Conservation (phyloP, 768 basidiomycete species). For the Tricholoma saponaceum region DNA sequence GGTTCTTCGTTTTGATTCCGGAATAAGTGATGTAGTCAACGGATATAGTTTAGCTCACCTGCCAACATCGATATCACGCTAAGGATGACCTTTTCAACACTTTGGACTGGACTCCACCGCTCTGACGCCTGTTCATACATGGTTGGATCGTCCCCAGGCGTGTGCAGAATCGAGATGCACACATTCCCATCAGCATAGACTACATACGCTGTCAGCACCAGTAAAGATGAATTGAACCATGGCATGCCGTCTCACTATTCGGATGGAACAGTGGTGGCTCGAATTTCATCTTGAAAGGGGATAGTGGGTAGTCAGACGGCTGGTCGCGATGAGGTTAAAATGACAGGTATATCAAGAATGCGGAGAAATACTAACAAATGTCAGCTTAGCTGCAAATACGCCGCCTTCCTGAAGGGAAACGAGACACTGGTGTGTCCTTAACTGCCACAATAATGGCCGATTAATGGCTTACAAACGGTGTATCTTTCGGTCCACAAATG, state of each 20-base stretch:
- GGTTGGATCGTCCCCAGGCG: slow-evolving; percentile 87
- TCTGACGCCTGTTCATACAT: slow-evolving; percentile 96
- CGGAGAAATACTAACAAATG: slow-evolving; percentile 63
- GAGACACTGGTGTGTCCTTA: background rate
- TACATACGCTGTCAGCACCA: slow-evolving; percentile 27
- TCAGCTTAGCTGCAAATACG: slow-evolving; percentile 86
- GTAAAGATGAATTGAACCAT: background rate
- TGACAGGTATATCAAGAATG: background rate
- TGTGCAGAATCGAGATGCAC: slow-evolving; percentile 97
- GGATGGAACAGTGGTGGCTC: slow-evolving; percentile 97
- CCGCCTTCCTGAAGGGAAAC: slow-evolving; percentile 74
- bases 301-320: slow-evolving; percentile 94
- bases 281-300: slow-evolving; percentile 99
- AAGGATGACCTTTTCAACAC: slow-evolving; percentile 93
- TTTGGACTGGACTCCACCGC: slow-evolving; percentile 98
- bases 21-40: slow-evolving; percentile 14
- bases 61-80: slow-evolving; percentile 98
- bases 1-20: slow-evolving; percentile 55
- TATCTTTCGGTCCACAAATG: slow-evolving; percentile 91
- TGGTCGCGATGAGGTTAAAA: slow-evolving; percentile 23
- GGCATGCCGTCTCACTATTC: slow-evolving; percentile 63
- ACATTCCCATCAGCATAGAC: slow-evolving; percentile 96
- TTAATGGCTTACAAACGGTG: slow-evolving; percentile 71
- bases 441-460: background rate
- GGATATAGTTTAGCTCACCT: slow-evolving; percentile 42